phyloP scores from a whole-genome alignment of 805 yeast genomes.

The Lachancea sp. region DNA sequence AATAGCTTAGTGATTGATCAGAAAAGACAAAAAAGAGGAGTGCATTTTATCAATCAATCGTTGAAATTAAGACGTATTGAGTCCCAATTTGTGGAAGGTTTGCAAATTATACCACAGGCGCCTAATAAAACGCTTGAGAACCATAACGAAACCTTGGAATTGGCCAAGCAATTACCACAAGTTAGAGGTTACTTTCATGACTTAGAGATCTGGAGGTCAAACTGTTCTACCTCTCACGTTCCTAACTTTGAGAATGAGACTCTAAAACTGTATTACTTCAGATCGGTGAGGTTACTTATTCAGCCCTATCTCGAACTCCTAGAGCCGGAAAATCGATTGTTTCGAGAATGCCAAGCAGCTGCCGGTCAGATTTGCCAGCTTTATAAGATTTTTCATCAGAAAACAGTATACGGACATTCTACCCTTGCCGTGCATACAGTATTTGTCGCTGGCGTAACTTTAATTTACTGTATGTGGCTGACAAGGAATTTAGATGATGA shows the following conservation, averaged over 20 bases:
- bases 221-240: constrained; percentile 37
- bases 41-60: constrained; percentile 50
- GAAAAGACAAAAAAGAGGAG: constrained; percentile 33
- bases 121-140: constrained; percentile 6
- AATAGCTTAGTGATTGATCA: constrained; percentile 15
- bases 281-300: constrained; percentile 52
- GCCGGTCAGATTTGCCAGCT: constrained; percentile 65
- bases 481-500: constrained; percentile 56
- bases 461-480: constrained; percentile 61
- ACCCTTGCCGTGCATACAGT: constrained; percentile 62
- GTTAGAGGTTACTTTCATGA: constrained; percentile 50
- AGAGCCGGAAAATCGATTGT: constrained; percentile 54
- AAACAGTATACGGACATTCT: constrained; percentile 56
- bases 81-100: constrained; percentile 49
- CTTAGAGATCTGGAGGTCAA: constrained; percentile 51
- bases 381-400: constrained; percentile 56
- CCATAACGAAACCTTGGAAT: constrained; percentile 13
- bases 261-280: constrained; percentile 49
- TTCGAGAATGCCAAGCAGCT: constrained; percentile 63
- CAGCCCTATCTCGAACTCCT: constrained; percentile 60
- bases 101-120: constrained; percentile 36
- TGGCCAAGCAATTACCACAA: constrained; percentile 39
- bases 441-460: constrained; percentile 62
- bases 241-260: constrained; percentile 54
- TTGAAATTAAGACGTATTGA: constrained; percentile 53